A percentile compares a stretch with the other conserved stretches of the same genome.
phyloP scores from a whole-genome alignment of 306 rosid genomes.

The Casuarina glauca region DNA sequence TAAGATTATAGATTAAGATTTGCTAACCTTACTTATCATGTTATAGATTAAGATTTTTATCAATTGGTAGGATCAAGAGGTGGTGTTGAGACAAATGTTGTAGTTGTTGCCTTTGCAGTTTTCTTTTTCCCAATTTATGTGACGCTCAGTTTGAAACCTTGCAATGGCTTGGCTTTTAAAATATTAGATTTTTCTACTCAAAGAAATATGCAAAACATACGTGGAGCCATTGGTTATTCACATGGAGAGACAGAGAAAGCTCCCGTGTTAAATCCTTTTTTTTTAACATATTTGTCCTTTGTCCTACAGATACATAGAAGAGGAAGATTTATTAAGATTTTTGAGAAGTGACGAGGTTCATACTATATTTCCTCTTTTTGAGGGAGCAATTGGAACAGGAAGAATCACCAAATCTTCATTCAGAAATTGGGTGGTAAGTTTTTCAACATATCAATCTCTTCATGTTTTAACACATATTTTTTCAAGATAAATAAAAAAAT shows the following conservation, averaged over 20 bases:
- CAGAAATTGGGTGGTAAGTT: conserved; percentile 52
- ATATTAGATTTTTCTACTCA: too few relatives aligned
- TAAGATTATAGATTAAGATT: too few relatives aligned
- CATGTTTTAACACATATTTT: background rate
- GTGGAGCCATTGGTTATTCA: background rate
- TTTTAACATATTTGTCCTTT: background rate
- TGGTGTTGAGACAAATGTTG: too few relatives aligned
- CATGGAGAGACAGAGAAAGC: background rate
- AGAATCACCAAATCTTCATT: conserved; percentile 45
- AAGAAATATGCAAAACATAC: too few relatives aligned
- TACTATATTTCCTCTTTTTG: conserved; percentile 49
- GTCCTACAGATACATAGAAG: conserved; percentile 38
- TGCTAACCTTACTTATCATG: too few relatives aligned
- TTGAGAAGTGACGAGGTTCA: conserved; percentile 40
- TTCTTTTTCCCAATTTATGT: too few relatives aligned
- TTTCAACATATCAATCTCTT: background rate
- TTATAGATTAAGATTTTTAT: too few relatives aligned
- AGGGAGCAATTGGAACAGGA: conserved; percentile 44
- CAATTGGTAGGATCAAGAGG: too few relatives aligned
- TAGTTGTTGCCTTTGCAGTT: too few relatives aligned
- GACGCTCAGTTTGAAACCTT: too few relatives aligned
- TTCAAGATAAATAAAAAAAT: background rate
- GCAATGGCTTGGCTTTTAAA: too few relatives aligned
- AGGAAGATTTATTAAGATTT: conserved; percentile 48
- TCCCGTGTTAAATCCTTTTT: background rate